phyloP scores from a whole-genome alignment of 768 basidiomycete genomes.

The Suillus lakei region DNA sequence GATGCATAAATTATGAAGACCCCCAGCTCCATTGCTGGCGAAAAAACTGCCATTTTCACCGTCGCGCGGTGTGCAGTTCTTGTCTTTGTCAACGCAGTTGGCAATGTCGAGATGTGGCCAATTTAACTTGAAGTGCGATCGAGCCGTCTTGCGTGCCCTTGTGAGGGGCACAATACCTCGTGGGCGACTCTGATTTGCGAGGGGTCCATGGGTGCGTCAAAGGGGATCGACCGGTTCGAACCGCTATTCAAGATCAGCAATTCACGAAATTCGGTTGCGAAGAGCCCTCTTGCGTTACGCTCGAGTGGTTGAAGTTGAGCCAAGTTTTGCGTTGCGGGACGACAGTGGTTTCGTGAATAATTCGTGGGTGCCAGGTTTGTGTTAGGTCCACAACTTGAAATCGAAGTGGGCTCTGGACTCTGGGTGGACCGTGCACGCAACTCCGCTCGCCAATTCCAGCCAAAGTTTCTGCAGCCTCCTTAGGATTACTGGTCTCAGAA shows the following conservation, averaged over 20 bases:
- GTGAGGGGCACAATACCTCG: neutral
- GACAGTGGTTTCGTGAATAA: neutral
- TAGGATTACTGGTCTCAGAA: neutral
- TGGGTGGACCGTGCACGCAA: too few relatives aligned
- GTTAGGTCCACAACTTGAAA: too few relatives aligned
- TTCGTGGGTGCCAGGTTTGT: too few relatives aligned
- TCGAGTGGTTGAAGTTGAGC: neutral
- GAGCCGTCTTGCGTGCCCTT: neutral
- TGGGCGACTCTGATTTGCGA: neutral
- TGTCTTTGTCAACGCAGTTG: neutral
- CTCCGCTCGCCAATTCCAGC: constrained; percentile 4
- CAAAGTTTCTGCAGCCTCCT: neutral
- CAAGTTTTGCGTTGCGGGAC: neutral
- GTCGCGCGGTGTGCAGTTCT: neutral
- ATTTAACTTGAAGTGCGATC: neutral
- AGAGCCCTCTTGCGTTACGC: neutral
- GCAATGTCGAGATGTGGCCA: neutral
- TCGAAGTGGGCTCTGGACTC: too few relatives aligned
- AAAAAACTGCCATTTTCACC: constrained; percentile 1
- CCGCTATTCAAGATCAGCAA: neutral
- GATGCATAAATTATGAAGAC: neutral
- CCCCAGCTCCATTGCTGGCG: neutral
- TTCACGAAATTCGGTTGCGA: neutral
- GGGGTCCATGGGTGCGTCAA: neutral
- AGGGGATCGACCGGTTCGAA: neutral